Evolutionary conservation across 2,329 filamentous ascomycete genomes (phyloP).

Genomic region (Ceratocystis destructans): DNA sequence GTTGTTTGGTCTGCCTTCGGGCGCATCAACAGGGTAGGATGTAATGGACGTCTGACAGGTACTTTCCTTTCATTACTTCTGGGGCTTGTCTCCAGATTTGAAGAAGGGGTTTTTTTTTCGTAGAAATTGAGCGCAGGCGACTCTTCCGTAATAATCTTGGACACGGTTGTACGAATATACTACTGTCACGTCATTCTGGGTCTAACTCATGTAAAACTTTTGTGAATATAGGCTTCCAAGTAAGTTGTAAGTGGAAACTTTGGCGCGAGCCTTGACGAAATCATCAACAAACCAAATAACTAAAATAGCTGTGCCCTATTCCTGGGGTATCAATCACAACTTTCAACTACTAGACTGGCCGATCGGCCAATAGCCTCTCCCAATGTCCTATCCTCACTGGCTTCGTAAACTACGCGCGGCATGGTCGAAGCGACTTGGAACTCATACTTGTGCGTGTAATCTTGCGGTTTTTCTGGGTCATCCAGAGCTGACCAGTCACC

Average conservation of each 20-base stretch:
- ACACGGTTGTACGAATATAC: too few species aligned
- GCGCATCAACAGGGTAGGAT: slow-evolving; percentile 65
- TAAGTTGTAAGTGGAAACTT: too few species aligned
- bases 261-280: too few species aligned
- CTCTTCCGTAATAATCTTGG: too few species aligned
- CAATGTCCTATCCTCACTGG: slow-evolving; percentile 52
- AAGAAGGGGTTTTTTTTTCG: slow-evolving; percentile 32
- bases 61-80: slow-evolving; percentile 36
- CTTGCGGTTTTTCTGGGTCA: slow-evolving; percentile 37
- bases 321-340: slow-evolving; percentile 25
- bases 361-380: slow-evolving; percentile 63
- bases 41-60: slow-evolving; percentile 83
- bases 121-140: too few species aligned
- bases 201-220: too few species aligned
- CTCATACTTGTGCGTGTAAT: slow-evolving; percentile 67
- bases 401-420: slow-evolving; percentile 66
- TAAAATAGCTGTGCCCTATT: background rate
- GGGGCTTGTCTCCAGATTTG: slow-evolving; percentile 28
- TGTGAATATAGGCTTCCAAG: too few species aligned
- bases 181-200: too few species aligned
- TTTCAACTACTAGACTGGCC: slow-evolving; percentile 81
- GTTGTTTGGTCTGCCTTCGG: slow-evolving; percentile 57
- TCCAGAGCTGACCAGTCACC: slow-evolving; percentile 25
- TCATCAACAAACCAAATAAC: slow-evolving; percentile 1
- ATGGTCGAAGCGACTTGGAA: slow-evolving; percentile 78